Conservation (phyloP, 164 flowering plant species). For the Litsea cubeba region DNA sequence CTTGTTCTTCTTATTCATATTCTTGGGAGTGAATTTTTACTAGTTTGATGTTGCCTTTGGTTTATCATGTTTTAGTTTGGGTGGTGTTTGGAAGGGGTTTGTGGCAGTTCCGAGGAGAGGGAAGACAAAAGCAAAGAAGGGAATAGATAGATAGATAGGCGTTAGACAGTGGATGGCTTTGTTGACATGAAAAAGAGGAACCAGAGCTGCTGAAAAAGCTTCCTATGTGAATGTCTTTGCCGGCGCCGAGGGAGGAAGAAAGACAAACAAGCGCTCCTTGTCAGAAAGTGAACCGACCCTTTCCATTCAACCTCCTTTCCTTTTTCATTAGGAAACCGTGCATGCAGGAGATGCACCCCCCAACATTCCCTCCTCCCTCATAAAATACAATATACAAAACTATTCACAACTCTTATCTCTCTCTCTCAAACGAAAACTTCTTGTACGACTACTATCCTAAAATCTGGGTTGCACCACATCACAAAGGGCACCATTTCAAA, state of each 20-base stretch:
- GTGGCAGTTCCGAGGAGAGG: constrained; percentile 28
- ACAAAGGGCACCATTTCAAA: not conserved
- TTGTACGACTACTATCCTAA: no score
- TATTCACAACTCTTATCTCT: not conserved
- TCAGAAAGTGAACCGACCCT: constrained; percentile 13
- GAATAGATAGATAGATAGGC: not conserved
- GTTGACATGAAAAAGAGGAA: constrained; percentile 70
- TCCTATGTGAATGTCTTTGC: constrained; percentile 50
- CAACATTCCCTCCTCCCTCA: constrained; percentile 4
- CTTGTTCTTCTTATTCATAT: not conserved
- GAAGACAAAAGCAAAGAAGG: constrained; percentile 21
- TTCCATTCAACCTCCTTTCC: constrained; percentile 5
- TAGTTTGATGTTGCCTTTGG: not conserved
- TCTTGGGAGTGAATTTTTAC: no score
- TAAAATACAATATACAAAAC: not conserved
- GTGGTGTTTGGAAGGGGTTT: constrained; percentile 36
- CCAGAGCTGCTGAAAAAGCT: constrained; percentile 60
- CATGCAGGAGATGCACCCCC: constrained; percentile 4
- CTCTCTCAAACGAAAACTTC: not conserved
- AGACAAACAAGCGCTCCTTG: constrained; percentile 25
- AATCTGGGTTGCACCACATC: no score
- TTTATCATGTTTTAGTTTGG: not conserved
- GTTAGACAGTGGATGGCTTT: constrained; percentile 3
- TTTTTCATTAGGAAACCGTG: constrained; percentile 8
- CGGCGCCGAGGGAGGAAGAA: constrained; percentile 29